A percentile compares a stretch with the other conserved stretches of the same genome.
Conservation (phyloP, 2,329 filamentous ascomycete species). For the Neocatenulostroma microsporum region DNA sequence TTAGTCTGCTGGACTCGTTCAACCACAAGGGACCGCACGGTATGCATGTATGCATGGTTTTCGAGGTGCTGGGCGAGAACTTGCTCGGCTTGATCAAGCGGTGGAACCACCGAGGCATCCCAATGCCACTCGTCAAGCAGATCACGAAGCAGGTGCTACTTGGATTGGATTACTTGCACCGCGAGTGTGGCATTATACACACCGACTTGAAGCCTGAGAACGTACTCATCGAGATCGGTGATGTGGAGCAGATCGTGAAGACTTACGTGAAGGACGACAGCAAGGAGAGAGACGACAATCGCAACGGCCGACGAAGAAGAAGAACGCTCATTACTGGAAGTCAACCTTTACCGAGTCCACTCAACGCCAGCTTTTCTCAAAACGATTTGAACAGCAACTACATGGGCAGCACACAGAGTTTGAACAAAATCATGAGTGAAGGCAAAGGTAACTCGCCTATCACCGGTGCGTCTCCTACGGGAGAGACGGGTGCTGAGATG, state of each 20-base stretch:
- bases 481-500: conserved; percentile 44
- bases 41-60: conserved; percentile 97
- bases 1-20: conserved; percentile 92
- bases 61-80: conserved; percentile 95
- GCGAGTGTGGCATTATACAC: conserved; percentile 98
- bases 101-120: conserved; percentile 96
- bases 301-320: conserved; percentile 81
- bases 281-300: conserved; percentile 71
- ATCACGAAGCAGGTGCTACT: conserved; percentile 97
- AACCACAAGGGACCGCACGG: conserved; percentile 97
- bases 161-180: conserved; percentile 90
- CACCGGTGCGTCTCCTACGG: conserved; percentile 34
- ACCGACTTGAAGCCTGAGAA: conserved; percentile 97
- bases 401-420: conserved; percentile 57
- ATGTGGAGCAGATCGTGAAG: conserved; percentile 97
- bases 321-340: conserved; percentile 94
- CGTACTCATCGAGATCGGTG: conserved; percentile 95
- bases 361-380: conserved; percentile 85
- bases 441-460: conserved; percentile 52
- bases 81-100: conserved; percentile 91
- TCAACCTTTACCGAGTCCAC: conserved; percentile 86
- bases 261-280: conserved; percentile 80
- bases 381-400: conserved; percentile 55
- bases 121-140: conserved; percentile 93
- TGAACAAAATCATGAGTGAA: conserved; percentile 78